Percentiles rank a stretch among this genome's conserved stretches.
phyloP scores from a whole-genome alignment of 768 basidiomycete species.

The Arthromyces matolae region DNA sequence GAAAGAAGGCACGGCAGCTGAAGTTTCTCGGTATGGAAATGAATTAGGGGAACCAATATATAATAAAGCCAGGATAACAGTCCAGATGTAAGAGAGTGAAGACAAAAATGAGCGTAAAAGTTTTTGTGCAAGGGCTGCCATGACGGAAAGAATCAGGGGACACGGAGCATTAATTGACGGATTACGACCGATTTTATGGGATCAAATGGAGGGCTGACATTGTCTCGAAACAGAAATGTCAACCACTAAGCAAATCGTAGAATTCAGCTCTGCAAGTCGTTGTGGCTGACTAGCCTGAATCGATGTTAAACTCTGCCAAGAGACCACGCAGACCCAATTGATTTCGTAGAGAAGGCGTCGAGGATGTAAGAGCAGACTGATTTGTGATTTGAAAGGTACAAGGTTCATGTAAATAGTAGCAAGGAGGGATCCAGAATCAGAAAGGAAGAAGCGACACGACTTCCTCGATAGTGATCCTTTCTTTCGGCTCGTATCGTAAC shows the following conservation, averaged over 20 bases:
- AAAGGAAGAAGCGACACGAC: conserved; percentile 10
- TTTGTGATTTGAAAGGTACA: too few relatives aligned
- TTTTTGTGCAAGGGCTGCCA: conserved; percentile 14
- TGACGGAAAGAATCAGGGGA: conserved; percentile 5
- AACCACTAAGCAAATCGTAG: too few relatives aligned
- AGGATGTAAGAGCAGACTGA: too few relatives aligned
- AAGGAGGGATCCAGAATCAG: background rate
- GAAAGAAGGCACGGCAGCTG: conserved; percentile 10
- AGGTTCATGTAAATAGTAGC: too few relatives aligned
- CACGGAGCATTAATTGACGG: background rate
- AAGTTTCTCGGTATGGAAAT: conserved; percentile 13
- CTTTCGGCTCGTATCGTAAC: conserved; percentile 4
- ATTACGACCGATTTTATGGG: conserved; percentile 3
- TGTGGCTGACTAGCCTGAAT: conserved; percentile 4
- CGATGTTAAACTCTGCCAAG: too few relatives aligned
- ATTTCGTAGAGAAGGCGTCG: too few relatives aligned
- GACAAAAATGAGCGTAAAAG: conserved; percentile 15
- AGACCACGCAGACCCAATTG: too few relatives aligned
- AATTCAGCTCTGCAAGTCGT: too few relatives aligned
- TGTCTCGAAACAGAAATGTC: background rate
- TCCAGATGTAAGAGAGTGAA: conserved; percentile 21
- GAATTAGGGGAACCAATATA: conserved; percentile 12
- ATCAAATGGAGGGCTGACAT: background rate
- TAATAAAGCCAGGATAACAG: conserved; percentile 16
- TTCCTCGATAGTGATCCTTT: conserved; percentile 7